These are phyloP conservation scores for Penicillium canescens DNA, from an alignment of 495 filamentous ascomycete species.

Conservation along the genomic window DNA sequence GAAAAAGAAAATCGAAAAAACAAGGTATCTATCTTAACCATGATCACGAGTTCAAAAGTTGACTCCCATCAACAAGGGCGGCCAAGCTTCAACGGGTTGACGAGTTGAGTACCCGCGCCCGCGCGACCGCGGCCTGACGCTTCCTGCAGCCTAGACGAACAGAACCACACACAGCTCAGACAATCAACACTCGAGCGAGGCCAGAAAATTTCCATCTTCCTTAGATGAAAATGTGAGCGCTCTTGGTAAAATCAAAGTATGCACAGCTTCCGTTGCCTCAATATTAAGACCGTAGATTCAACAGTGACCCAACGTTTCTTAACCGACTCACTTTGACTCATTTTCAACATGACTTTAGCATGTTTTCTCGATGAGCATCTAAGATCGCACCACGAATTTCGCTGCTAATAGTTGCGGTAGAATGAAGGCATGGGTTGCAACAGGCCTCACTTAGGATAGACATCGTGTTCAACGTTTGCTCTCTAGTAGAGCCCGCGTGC, in stretches of 20 bases:
- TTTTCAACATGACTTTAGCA: too few relatives aligned
- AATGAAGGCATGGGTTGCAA: too few relatives aligned
- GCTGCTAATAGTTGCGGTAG: too few relatives aligned
- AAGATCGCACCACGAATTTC: too few relatives aligned
- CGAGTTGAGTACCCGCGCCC: background rate
- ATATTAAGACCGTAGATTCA: too few relatives aligned
- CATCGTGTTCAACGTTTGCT: too few relatives aligned
- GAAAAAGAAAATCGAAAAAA: background rate
- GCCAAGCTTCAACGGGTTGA: conserved; percentile 10
- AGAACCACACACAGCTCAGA: background rate
- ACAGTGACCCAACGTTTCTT: too few relatives aligned
- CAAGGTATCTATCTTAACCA: background rate
- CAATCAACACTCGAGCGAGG: conserved; percentile 1
- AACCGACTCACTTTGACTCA: too few relatives aligned
- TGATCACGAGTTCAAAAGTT: conserved; percentile 2
- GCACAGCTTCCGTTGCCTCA: too few relatives aligned
- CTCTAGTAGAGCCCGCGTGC: too few relatives aligned
- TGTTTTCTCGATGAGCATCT: too few relatives aligned
- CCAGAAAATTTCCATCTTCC: background rate
- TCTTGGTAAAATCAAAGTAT: background rate
- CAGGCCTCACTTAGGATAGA: too few relatives aligned
- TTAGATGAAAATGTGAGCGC: background rate
- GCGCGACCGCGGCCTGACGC: background rate
- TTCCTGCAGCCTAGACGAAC: background rate
- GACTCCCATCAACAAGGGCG: background rate